Conservation (phyloP, 371 early-diverging fungal species). For the Rhizopus stolonifer region DNA sequence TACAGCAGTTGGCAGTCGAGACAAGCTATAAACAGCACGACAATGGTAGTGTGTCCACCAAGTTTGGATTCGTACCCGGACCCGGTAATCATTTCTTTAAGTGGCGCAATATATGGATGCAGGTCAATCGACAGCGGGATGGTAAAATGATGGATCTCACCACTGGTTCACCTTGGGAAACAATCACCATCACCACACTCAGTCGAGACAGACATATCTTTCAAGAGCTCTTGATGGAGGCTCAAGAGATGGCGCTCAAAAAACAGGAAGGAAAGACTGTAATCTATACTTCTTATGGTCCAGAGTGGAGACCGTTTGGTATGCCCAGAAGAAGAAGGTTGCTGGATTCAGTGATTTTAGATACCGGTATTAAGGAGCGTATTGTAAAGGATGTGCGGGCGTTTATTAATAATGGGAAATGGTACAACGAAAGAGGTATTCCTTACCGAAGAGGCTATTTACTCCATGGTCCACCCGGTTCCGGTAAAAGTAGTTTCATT, state of each 20-base stretch:
- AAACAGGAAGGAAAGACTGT: slow-evolving; percentile 94
- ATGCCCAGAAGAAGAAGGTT: slow-evolving; percentile 83
- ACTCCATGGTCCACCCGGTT: slow-evolving; percentile 98
- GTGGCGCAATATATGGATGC: slow-evolving; percentile 84
- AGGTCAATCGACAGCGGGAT: slow-evolving; percentile 82
- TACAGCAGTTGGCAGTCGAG: slow-evolving; percentile 85
- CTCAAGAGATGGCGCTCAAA: slow-evolving; percentile 78
- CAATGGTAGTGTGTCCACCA: slow-evolving; percentile 84
- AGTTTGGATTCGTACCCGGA: slow-evolving; percentile 89
- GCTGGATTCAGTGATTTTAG: slow-evolving; percentile 86
- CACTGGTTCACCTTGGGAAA: slow-evolving; percentile 92
- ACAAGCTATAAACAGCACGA: slow-evolving; percentile 88
- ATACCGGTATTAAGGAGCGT: slow-evolving; percentile 70
- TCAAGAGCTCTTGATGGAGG: slow-evolving; percentile 75
- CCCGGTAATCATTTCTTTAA: slow-evolving; percentile 89
- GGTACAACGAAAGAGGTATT: slow-evolving; percentile 95
- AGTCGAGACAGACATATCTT: slow-evolving; percentile 79
- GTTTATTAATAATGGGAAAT: slow-evolving; percentile 86
- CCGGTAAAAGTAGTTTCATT: slow-evolving; percentile 98
- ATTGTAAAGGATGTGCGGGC: slow-evolving; percentile 83
- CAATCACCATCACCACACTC: slow-evolving; percentile 90
- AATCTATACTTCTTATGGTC: slow-evolving; percentile 91
- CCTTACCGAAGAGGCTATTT: slow-evolving; percentile 98
- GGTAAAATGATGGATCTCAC: slow-evolving; percentile 88
- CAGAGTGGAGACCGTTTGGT: slow-evolving; percentile 98